A percentile compares a stretch with the other conserved stretches of the same genome.
Evolutionary conservation across 1,284 basidiomycete genomes (phyloP).

Genomic region (Cryptococcus sp.): DNA sequence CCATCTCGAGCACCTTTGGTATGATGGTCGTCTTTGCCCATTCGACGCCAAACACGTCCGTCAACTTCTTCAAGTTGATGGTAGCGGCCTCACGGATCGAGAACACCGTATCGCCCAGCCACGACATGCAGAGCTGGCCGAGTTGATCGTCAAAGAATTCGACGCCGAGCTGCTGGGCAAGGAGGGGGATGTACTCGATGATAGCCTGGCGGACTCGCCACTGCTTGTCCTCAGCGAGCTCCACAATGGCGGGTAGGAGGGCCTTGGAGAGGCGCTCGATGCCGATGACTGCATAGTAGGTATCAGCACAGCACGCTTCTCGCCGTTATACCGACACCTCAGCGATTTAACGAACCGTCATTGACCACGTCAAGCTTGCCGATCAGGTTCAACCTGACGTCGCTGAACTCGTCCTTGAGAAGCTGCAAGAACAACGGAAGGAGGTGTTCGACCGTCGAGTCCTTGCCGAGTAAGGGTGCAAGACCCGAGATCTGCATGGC

Average conservation of each 20-base stretch:
- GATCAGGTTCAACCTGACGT: slow-evolving; percentile 97
- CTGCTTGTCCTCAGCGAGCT: slow-evolving; percentile 98
- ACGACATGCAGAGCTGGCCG: slow-evolving; percentile 96
- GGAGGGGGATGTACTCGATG: slow-evolving; percentile 96
- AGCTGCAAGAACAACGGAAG: slow-evolving; percentile 93
- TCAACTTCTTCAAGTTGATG: slow-evolving; percentile 93
- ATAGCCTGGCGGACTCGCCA: slow-evolving; percentile 99
- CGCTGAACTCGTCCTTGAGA: slow-evolving; percentile 98
- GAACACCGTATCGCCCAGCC: slow-evolving; percentile 98
- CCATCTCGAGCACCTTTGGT: slow-evolving; percentile 97
- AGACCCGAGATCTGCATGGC: slow-evolving; percentile 98
- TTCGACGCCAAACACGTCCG: slow-evolving; percentile 97
- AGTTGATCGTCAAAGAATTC: slow-evolving; percentile 98
- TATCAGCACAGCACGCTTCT: background rate
- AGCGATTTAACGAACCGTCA: slow-evolving; percentile 59
- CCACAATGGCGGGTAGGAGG: slow-evolving; percentile 94
- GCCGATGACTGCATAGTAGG: slow-evolving; percentile 73
- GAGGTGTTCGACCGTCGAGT: slow-evolving; percentile 94
- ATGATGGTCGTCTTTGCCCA: slow-evolving; percentile 95
- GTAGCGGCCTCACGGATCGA: slow-evolving; percentile 98
- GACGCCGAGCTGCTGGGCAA: slow-evolving; percentile 94
- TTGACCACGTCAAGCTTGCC: slow-evolving; percentile 98
- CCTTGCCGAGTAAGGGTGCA: slow-evolving; percentile 89
- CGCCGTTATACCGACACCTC: background rate
- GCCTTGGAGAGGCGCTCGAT: slow-evolving; percentile 94